Evolutionary conservation across 306 rosid species (phyloP), one percentile per base, ranked within the genome.

Genomic region (Casuarina equisetifolia): DNA sequence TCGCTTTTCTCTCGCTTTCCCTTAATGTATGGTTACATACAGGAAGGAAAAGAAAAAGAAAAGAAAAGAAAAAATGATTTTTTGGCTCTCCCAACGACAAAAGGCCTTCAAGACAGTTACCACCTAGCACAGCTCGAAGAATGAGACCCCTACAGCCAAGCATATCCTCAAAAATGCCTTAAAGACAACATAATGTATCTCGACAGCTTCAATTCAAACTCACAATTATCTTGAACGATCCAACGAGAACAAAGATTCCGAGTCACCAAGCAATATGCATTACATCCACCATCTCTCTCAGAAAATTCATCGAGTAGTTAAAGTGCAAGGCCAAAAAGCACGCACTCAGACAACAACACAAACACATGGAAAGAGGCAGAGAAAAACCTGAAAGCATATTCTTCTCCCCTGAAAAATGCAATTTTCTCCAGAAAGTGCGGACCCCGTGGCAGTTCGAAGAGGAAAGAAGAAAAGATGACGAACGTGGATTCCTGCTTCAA

Each of bases 311-410:
- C 86, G 73, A 79, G 69, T 81, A 79, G 35, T 35, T 67, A 6
- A 71, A 66, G 35, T 25, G 84, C 86, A 48, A 44, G n/a, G 69
- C 54, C 15, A 12, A 45, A 9, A 36, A 51, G 10, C 19, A 64
- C 19, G 5, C 40, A 0, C 1, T 20, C 46, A 52, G 2, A 32
- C 12, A 63, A 32, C 4, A 20, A 40, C 0, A n/a, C 5, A 42
- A 4, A 39, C 25, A 64, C 3, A 16, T 10, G 7, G 11, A 6
- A 13, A 64, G 49, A 15, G 2, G 2, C 46, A 67, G 70, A 71
- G n/a, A 10, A 69, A 16, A 17, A 83, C 86, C 86, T 79, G 76
- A 9, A 20, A 79, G 62, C 84, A 83, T 83, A 44, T 54, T 79
- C 11, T 17, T 67, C 9, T 9, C 17, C 17, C 17, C 16, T 17